These are phyloP conservation scores for Oehlia diaphana DNA, from an alignment of 192 early-diverging fungal species.

Conservation along the genomic window DNA sequence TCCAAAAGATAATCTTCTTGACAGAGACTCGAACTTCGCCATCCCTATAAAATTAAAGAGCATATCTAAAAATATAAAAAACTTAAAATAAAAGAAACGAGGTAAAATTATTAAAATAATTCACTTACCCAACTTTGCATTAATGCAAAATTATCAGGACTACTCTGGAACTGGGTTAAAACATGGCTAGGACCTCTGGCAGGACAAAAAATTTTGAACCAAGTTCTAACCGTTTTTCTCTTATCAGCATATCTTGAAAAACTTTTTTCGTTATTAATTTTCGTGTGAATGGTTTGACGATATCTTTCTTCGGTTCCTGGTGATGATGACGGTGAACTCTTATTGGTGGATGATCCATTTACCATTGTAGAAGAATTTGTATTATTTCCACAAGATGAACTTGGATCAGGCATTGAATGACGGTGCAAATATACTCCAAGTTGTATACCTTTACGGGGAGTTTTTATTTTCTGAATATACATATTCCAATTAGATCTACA, in stretches of 20 bases:
- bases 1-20: slow-evolving; percentile 28
- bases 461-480: slow-evolving; percentile 55
- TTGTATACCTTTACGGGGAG: slow-evolving; percentile 40
- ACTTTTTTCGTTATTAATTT: slow-evolving; percentile 26
- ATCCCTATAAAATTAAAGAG: slow-evolving; percentile 22
- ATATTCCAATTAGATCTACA: slow-evolving; percentile 59
- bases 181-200: slow-evolving; percentile 46
- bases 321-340: slow-evolving; percentile 2
- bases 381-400: not conserved
- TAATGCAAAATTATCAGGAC: slow-evolving; percentile 53
- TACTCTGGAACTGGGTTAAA: slow-evolving; percentile 55
- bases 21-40: slow-evolving; percentile 31
- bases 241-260: slow-evolving; percentile 48
- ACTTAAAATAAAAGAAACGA: not conserved
- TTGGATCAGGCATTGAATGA: slow-evolving; percentile 35
- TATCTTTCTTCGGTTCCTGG: slow-evolving; percentile 15
- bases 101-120: not conserved
- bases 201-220: slow-evolving; percentile 59
- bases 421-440: slow-evolving; percentile 57
- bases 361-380: not conserved
- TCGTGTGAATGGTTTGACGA: not conserved
- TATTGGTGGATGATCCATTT: slow-evolving; percentile 20
- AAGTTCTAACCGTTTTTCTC: slow-evolving; percentile 48
- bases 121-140: slow-evolving; percentile 57
- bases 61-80: not conserved